Percentiles rank a stretch among this genome's conserved stretches.
phyloP scores from a whole-genome alignment of 306 rosid genomes.

The Dicorynia guianensis region DNA sequence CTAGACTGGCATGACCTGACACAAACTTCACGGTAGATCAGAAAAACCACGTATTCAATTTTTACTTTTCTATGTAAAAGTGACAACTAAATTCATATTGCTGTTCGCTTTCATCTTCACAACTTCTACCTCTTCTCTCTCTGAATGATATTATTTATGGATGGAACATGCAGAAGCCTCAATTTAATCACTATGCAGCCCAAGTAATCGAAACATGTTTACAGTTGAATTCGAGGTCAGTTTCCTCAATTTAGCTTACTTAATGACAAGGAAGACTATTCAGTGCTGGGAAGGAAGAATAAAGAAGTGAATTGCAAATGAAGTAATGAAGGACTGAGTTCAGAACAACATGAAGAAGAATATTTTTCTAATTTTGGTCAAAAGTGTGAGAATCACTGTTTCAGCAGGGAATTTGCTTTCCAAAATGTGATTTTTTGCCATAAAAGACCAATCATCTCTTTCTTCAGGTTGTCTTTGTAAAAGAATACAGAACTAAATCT shows the following conservation, averaged over 20 bases:
- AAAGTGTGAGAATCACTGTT: conserved; percentile 75
- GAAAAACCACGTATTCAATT: conserved; percentile 7
- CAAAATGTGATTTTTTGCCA: conserved; percentile 40
- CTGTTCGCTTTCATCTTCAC: conserved; percentile 11
- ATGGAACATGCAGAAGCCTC: neutral
- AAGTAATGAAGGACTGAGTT: conserved; percentile 75
- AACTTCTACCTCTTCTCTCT: conserved; percentile 25
- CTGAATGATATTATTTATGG: too few species aligned
- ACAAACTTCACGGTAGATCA: conserved; percentile 21
- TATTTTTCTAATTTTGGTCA: conserved; percentile 61
- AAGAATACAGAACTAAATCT: conserved; percentile 25
- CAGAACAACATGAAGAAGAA: conserved; percentile 59
- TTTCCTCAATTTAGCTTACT: conserved; percentile 16
- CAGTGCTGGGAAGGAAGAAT: conserved; percentile 66
- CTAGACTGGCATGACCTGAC: conserved; percentile 42
- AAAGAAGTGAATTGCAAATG: conserved; percentile 87
- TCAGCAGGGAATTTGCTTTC: conserved; percentile 70
- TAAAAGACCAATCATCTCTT: conserved; percentile 49
- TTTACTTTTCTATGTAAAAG: conserved; percentile 7
- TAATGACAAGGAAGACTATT: conserved; percentile 17
- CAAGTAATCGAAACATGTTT: neutral
- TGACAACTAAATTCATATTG: neutral
- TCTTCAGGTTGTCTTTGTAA: conserved; percentile 45
- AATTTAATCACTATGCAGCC: neutral
- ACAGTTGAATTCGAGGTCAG: conserved; percentile 8